Conservation (phyloP, 495 filamentous ascomycete species). For the Trichoderma reesei region DNA sequence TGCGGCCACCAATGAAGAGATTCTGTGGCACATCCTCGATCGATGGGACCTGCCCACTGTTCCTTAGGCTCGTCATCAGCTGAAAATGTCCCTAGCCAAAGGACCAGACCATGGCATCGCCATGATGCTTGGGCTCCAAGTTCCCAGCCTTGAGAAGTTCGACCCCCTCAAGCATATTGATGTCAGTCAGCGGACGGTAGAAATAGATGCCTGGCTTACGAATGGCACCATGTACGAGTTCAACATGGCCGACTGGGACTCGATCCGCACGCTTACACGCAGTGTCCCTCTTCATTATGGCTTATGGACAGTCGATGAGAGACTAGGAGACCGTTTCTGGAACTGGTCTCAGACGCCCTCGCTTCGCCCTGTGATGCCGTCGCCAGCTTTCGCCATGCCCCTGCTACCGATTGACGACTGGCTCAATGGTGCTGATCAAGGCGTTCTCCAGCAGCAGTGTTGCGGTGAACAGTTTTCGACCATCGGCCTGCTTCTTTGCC, state of each 20-base stretch:
- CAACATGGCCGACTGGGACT: background rate
- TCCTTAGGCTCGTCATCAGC: background rate
- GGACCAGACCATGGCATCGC: slow-evolving; percentile 5
- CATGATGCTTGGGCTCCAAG: background rate
- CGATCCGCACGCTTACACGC: background rate
- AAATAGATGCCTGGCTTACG: background rate
- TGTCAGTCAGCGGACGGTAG: background rate
- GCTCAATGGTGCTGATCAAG: background rate
- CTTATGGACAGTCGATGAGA: background rate
- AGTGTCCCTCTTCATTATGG: background rate
- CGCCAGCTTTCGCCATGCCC: background rate
- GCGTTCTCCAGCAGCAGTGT: background rate
- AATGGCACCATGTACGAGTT: background rate
- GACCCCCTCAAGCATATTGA: slow-evolving; percentile 6
- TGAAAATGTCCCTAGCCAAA: background rate
- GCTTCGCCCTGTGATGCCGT: background rate
- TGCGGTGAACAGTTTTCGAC: background rate
- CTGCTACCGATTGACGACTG: background rate
- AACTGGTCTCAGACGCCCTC: background rate
- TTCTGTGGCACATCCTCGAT: background rate
- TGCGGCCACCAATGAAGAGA: background rate
- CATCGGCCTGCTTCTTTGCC: background rate
- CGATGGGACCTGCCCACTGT: slow-evolving; percentile 5
- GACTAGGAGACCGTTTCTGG: background rate
- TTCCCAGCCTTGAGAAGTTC: background rate